Conservation (phyloP, 306 rosid genomes). For the Vigna radiata region DNA sequence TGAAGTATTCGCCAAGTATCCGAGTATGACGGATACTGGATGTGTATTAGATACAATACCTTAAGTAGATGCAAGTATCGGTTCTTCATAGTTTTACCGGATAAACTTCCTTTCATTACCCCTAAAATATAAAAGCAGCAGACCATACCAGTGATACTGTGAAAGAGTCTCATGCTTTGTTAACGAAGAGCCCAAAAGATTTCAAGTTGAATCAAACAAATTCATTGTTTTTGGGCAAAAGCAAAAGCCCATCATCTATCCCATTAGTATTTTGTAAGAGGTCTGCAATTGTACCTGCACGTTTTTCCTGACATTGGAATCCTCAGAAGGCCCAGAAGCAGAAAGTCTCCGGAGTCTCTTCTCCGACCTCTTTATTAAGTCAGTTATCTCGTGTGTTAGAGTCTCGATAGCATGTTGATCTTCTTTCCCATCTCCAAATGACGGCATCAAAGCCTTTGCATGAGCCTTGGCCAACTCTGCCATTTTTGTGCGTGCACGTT, state of each 20-base stretch:
- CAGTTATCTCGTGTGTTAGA: conserved; percentile 84
- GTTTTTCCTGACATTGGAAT: conserved; percentile 90
- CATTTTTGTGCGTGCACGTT: conserved; percentile 85
- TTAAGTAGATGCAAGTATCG: background rate
- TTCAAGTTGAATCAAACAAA: conserved; percentile 26
- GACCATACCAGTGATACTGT: conserved; percentile 8
- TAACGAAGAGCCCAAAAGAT: conserved; percentile 26
- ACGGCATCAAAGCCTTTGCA: conserved; percentile 93
- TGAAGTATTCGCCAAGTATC: background rate
- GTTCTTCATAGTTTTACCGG: conserved; percentile 15
- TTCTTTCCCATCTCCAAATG: conserved; percentile 94
- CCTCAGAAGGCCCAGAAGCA: conserved; percentile 91
- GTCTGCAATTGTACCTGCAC: conserved; percentile 78
- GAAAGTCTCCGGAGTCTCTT: conserved; percentile 77
- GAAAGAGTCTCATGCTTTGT: conserved; percentile 9
- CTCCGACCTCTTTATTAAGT: conserved; percentile 84
- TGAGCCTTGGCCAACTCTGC: conserved; percentile 88
- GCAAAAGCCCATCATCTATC: conserved; percentile 36
- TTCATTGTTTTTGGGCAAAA: conserved; percentile 13
- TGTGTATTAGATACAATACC: background rate
- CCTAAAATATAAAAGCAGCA: conserved; percentile 10
- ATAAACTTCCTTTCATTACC: conserved; percentile 3
- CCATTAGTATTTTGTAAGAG: background rate
- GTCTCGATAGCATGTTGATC: conserved; percentile 84
- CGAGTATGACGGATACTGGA: background rate